A percentile compares a stretch with the other conserved stretches of the same genome.
phyloP scores from a whole-genome alignment of 2,329 filamentous ascomycete genomes.

The Penicillium palitans region DNA sequence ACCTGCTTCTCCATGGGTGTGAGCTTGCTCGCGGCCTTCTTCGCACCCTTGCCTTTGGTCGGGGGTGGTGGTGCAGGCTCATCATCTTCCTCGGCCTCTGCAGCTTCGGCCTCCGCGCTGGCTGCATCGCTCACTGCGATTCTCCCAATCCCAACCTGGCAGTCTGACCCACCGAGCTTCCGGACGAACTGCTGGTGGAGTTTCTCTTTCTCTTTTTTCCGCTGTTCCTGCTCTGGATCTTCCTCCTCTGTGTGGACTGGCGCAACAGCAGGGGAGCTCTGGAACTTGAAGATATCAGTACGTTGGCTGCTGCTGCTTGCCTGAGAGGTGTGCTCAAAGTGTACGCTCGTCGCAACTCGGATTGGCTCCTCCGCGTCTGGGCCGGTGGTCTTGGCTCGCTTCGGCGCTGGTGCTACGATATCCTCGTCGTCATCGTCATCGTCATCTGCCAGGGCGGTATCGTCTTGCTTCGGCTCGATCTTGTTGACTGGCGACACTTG shows the following conservation, averaged over 20 bases:
- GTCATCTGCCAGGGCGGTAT: neutral
- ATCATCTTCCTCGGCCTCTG: constrained; percentile 57
- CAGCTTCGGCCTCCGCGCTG: constrained; percentile 59
- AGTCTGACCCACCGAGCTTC: constrained; percentile 84
- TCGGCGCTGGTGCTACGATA: constrained; percentile 43
- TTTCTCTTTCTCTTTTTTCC: constrained; percentile 63
- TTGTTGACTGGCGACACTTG: constrained; percentile 12
- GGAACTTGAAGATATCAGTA: constrained; percentile 62
- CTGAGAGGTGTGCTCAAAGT: constrained; percentile 28
- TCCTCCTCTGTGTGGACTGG: constrained; percentile 37
- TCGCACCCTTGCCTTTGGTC: constrained; percentile 54
- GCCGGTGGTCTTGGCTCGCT: constrained; percentile 39
- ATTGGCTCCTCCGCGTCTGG: constrained; percentile 12
- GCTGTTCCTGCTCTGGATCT: constrained; percentile 52
- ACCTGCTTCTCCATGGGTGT: constrained; percentile 95
- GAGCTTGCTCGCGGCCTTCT: constrained; percentile 78
- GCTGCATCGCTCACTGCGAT: constrained; percentile 56
- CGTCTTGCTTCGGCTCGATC: constrained; percentile 5
- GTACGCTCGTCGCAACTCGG: constrained; percentile 6
- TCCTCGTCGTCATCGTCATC: constrained; percentile 37
- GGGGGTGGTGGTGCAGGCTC: constrained; percentile 45
- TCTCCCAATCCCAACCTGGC: constrained; percentile 66
- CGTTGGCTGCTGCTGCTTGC: constrained; percentile 46
- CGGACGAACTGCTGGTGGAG: constrained; percentile 84
- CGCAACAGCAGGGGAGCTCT: constrained; percentile 48